Evolutionary conservation across 306 rosid genomes (phyloP), one percentile per base, ranked within the genome.

Genomic region (Cicer chorassanicum): DNA sequence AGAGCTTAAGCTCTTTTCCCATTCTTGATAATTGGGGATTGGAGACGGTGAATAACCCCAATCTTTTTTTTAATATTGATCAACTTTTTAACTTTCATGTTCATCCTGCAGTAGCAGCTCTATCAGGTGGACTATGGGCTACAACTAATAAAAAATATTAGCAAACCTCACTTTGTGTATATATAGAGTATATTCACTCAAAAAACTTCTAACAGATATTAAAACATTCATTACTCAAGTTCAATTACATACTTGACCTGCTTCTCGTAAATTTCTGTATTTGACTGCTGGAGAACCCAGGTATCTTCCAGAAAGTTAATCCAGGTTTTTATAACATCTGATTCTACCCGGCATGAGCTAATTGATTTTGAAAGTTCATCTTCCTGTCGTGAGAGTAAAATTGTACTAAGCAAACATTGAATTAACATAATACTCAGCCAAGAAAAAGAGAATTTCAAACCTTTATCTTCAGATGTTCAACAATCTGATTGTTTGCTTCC

Each of bases 221-320:
- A 24, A 59, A 57, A 67, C 45, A 68, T 76, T 18, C 71, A 77
- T 51, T 65, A 67, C 62, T 29, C 43, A 59, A 63, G 81, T 62
- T 80, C 59, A 76, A 62, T 51, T 70, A 86, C 96, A 49, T 82
- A 94, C 99, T 85, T 90, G 93, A 80, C 77, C 76, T 86, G 90
- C 84, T 94, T 94, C 87, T 89, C 96, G 51, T 81, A 83, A 65
- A 15, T 80, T 64, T 90, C 96, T 65, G 87, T 77, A 84, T 86
- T 76, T 42, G 93, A 92, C 84, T 78, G 72, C 75, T 86, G 93
- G 66, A 94, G 87, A 78, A 81, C 83, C 99, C 99, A 94, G 38
- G 97, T 92, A 83, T 94, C 99, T 84, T 94, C 97, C 83, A 94
- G 89, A 89, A 94, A 94, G 75, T 90, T 94, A 66, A 89, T 80